Evolutionary conservation across 805 yeast genomes (phyloP).

Genomic region (Myxozyma neglecta): DNA sequence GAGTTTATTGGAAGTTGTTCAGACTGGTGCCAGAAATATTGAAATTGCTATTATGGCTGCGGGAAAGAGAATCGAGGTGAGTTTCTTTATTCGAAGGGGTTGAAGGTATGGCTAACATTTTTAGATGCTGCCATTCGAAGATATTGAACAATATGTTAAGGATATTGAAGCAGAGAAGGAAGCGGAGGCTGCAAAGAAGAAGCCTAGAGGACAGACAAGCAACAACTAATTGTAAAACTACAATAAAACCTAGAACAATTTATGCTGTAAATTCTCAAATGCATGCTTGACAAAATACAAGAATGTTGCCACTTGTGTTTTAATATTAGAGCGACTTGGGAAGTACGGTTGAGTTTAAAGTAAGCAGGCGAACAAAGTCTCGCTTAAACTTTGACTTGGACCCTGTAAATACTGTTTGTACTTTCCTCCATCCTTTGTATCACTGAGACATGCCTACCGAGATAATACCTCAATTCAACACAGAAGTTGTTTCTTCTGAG

Average conservation of each 20-base stretch:
- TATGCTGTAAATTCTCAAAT: not conserved
- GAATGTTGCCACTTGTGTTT: not conserved
- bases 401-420: not conserved
- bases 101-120: not conserved
- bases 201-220: conserved; percentile 32
- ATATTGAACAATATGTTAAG: conserved; percentile 70
- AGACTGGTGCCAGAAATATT: conserved; percentile 95
- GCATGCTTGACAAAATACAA: not conserved
- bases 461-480: not conserved
- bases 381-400: conserved; percentile 3
- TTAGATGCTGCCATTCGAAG: conserved; percentile 59
- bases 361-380: not conserved
- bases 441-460: not conserved
- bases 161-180: conserved; percentile 86
- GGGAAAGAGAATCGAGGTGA: conserved; percentile 52
- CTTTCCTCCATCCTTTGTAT: not conserved
- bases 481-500: not conserved
- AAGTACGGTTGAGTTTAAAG: not conserved
- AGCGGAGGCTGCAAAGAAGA: conserved; percentile 76
- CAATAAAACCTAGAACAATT: not conserved
- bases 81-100: not conserved
- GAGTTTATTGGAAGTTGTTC: conserved; percentile 91
- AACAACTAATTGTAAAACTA: not conserved
- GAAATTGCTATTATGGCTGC: conserved; percentile 88
- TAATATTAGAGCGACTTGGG: not conserved